Base-by-base conservation (phyloP, 2,329 filamentous ascomycete species). In the Fusarium liriodendri region DNA sequence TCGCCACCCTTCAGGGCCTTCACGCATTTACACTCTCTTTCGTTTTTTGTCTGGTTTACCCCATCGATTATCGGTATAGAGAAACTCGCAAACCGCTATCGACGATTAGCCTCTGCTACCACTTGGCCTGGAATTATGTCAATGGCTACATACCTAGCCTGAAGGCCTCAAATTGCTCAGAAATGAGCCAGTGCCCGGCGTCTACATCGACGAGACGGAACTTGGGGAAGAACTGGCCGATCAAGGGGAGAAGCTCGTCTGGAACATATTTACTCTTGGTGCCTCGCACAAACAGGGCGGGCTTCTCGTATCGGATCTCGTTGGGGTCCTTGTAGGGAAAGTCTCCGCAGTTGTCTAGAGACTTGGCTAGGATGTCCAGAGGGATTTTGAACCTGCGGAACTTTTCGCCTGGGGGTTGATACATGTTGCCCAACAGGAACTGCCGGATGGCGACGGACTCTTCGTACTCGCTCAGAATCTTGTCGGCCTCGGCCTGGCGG, bases 361-460 rank as follows among this genome's bases (percentile, higher is more conserved):
- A 87, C 57, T 87, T 86, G 5, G 88, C 91, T 0, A 99, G 85
- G 4, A 90, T 91, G 55, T 89, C 87, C 13, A 99, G 85, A 0
- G 97, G 96, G 4, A 98, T 91, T 32, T 94, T 90, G 84, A 97
- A 98, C 76, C 89, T 91, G 77, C 93, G 89, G 3, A 85, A 85
- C 35, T 88, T 86, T 60, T 87, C 84, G 18, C 81, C 83, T 10
- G 76, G 45, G 0, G 87, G 85, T 6, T 91, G 89, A 75, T 93
- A 83, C 42, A 98, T 86, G 80, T 98, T 99, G 13, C 94, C 94
- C 1, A 99, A 89, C 18, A 99, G 89, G 82, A 98, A 99, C 80
- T 98, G 95, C 3, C 97, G 92, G 75, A 99, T 92, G 0, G 91
- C 86, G 6, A 97, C 82, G 16, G 92, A 90, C 86, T 79, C 83